Evolutionary conservation across 2,329 filamentous ascomycete species (phyloP).

Genomic region (Paraphoma sp.): DNA sequence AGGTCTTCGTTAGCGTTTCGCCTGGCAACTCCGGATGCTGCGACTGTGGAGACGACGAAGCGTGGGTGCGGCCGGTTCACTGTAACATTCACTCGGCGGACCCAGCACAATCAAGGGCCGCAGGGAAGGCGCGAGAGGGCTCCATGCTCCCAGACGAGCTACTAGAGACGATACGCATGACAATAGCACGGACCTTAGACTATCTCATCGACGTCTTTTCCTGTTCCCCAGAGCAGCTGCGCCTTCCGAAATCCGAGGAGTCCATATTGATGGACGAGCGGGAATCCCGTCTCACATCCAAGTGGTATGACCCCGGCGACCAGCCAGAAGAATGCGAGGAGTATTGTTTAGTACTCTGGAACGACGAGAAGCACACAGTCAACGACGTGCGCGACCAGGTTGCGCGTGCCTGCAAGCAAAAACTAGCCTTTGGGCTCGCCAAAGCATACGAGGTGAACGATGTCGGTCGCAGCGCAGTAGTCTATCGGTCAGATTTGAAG

Average conservation of each 20-base stretch:
- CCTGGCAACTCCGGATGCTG: constrained; percentile 94
- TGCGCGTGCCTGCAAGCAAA: constrained; percentile 81
- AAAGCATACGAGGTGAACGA: constrained; percentile 90
- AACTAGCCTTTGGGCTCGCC: constrained; percentile 69
- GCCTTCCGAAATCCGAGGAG: constrained; percentile 81
- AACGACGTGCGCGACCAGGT: constrained; percentile 90
- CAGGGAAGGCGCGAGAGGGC: constrained; percentile 65
- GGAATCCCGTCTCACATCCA: constrained; percentile 75
- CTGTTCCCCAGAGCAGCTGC: constrained; percentile 93
- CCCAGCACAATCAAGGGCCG: constrained; percentile 45
- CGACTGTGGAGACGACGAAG: constrained; percentile 95
- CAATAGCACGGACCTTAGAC: constrained; percentile 83
- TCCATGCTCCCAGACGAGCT: constrained; percentile 74
- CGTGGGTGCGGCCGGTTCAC: constrained; percentile 85
- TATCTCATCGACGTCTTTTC: constrained; percentile 98
- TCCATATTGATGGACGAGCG: constrained; percentile 83
- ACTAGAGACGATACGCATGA: constrained; percentile 79
- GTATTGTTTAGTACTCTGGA: constrained; percentile 90
- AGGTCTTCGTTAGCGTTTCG: constrained; percentile 86
- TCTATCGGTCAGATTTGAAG: constrained; percentile 74
- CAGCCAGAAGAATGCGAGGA: constrained; percentile 70
- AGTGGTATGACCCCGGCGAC: constrained; percentile 71
- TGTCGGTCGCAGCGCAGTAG: constrained; percentile 84
- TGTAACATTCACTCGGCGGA: constrained; percentile 88
- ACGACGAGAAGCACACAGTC: constrained; percentile 98